Conservation (phyloP, 2,329 filamentous ascomycete genomes). For the Proliferodiscus dingleyae region DNA sequence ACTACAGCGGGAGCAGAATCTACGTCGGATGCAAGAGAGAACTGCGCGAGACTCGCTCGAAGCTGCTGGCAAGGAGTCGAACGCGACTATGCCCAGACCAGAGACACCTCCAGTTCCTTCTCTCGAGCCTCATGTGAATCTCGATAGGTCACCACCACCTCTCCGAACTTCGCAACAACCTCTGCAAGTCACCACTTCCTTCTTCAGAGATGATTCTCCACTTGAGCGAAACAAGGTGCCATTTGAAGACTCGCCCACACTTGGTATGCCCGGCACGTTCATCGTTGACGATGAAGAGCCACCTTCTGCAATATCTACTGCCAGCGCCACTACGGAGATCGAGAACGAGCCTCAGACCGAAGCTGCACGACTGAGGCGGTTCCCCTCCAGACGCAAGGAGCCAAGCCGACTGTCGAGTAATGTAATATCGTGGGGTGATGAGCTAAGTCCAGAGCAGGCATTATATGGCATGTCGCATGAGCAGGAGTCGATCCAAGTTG, state of each 20-base stretch:
- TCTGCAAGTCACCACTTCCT: conserved; percentile 26
- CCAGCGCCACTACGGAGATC: conserved; percentile 63
- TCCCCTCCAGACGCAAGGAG: conserved; percentile 8
- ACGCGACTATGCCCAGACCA: conserved; percentile 17
- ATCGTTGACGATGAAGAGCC: conserved; percentile 45
- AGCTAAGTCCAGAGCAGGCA: conserved; percentile 23
- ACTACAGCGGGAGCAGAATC: conserved; percentile 41
- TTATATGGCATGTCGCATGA: conserved; percentile 20
- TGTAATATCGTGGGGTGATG: conserved; percentile 15
- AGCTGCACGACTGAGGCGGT: conserved; percentile 28
- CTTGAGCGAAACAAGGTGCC: conserved; percentile 3
- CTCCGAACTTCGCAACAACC: conserved; percentile 17
- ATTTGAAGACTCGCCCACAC: conserved; percentile 54
- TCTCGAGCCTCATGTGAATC: background rate
- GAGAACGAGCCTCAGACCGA: conserved; percentile 67
- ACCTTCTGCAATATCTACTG: conserved; percentile 53
- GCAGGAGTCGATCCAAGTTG: conserved; percentile 25
- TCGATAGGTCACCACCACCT: conserved; percentile 8
- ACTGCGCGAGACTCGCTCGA: conserved; percentile 23
- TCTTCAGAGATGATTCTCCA: conserved; percentile 8
- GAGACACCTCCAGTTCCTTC: conserved; percentile 3
- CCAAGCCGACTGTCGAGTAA: conserved; percentile 21
- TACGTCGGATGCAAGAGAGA: conserved; percentile 26
- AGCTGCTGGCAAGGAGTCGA: conserved; percentile 26
- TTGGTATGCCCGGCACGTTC: conserved; percentile 63